Evolutionary conservation across 2,329 filamentous ascomycete genomes (phyloP), one percentile per base, ranked within the genome.

Genomic region (Aspergillus pseudonomiae): DNA sequence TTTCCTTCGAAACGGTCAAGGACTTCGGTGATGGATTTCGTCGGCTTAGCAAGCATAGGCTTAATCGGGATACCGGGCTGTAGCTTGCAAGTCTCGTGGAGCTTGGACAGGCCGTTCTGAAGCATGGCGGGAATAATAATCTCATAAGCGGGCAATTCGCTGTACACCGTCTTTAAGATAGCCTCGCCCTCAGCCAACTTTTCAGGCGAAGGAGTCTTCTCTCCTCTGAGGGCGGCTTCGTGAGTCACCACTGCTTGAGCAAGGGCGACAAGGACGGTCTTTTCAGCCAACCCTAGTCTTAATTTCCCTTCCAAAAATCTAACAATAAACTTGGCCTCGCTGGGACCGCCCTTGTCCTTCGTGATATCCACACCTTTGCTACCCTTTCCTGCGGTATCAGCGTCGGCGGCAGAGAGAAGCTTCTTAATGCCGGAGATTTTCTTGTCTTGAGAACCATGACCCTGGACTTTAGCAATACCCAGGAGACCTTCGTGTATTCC

Each of bases 381-480:
- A 11, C 83, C 88, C 75, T 95, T 95, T 39, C 89, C 90, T 6
- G 86, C 83, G 7, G 84, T 84, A 57, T 89, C 84, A 1, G 91
- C 84, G 80, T 98, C 94, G 1, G 95, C 92, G 36, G 94, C 88
- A 11, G 95, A 94, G n/a, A 99, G 82, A 5, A 99, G 83, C 78
- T 97, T 98, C 82, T 98, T 98, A 82, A 99, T 99, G 9, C 89
- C 88, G 66, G 94, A 93, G 16, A 99, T 91, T 78, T 99, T 99
- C 65, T 92, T 89, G 16, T 90, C 89, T 75, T 98, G 95, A 0
- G 94, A 90, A 50, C 94, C 94, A 73, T 92, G 91, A 11, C 95
- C 95, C 68, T 92, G 86, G 16, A 92, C 86, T 21, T 91, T 96
- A 7, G 95, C 95, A 74, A 99, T 96, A 39, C 85, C 87, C 84